Evolutionary conservation across 1,139 yeast species (phyloP).

Genomic region (Kodamaea derodonti): DNA sequence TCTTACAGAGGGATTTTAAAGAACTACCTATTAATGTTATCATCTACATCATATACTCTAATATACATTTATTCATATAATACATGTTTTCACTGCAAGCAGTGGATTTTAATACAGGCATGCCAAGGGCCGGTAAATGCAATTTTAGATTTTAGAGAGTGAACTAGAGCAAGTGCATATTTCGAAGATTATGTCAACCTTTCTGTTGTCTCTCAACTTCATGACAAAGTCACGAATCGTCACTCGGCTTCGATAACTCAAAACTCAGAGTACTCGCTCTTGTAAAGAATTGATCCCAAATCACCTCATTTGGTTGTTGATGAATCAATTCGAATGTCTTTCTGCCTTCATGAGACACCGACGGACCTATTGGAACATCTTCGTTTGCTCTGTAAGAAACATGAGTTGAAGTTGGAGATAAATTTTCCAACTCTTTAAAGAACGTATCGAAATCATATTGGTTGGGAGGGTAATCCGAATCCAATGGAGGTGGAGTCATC

Average conservation of each 20-base stretch:
- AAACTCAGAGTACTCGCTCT: slow-evolving; percentile 6
- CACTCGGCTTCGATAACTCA: slow-evolving; percentile 3
- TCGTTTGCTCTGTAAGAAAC: neutral
- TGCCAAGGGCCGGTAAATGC: too few relatives aligned
- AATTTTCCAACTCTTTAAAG: slow-evolving; percentile 39
- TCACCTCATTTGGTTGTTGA: slow-evolving; percentile 64
- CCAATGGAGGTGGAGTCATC: neutral
- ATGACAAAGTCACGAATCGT: too few relatives aligned
- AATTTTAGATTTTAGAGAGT: too few relatives aligned
- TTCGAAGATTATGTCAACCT: too few relatives aligned
- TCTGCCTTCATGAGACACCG: slow-evolving; percentile 40
- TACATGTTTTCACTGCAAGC: too few relatives aligned
- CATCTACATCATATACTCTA: too few relatives aligned
- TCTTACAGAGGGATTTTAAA: too few relatives aligned
- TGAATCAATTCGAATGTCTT: slow-evolving; percentile 58
- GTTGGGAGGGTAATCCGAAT: neutral
- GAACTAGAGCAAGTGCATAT: too few relatives aligned
- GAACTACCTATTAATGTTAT: too few relatives aligned
- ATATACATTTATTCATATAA: too few relatives aligned
- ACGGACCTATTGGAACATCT: neutral
- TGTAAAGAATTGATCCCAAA: slow-evolving; percentile 76
- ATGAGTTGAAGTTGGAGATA: slow-evolving; percentile 18
- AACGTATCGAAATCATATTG: slow-evolving; percentile 36
- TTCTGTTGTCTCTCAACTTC: too few relatives aligned
- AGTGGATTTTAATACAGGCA: too few relatives aligned